Evolutionary conservation across 805 yeast genomes (phyloP).

Genomic region (Sugiyamaella chiloensis): DNA sequence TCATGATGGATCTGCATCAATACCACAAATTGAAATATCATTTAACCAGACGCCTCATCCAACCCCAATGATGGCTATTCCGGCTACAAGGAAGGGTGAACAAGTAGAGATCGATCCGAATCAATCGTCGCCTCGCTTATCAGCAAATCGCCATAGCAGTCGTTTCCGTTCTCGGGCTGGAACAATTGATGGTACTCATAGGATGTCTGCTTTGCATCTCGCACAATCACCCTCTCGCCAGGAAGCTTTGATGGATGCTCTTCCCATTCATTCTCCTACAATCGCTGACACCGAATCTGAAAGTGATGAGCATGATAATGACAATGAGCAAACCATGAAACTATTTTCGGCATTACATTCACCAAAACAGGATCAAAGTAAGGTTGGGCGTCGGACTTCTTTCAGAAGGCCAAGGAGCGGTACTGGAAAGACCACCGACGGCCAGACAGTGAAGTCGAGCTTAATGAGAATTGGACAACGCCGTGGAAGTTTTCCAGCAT

Average conservation of each 20-base stretch:
- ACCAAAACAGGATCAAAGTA: constrained; percentile 7
- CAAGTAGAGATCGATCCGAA: constrained; percentile 59
- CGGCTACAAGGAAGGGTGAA: constrained; percentile 76
- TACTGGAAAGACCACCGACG: constrained; percentile 8
- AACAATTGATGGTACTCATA: constrained; percentile 16
- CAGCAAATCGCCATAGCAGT: neutral
- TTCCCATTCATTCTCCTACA: constrained; percentile 6
- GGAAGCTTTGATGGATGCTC: neutral
- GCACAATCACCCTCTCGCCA: neutral
- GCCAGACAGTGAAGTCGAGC: constrained; percentile 6
- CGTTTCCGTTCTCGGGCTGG: constrained; percentile 17
- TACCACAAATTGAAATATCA: constrained; percentile 24
- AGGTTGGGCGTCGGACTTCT: constrained; percentile 2
- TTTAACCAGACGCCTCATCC: constrained; percentile 41
- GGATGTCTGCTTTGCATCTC: neutral
- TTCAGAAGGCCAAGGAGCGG: constrained; percentile 24
- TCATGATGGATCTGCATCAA: constrained; percentile 16
- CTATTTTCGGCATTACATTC: constrained; percentile 22
- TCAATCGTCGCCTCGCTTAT: constrained; percentile 5
- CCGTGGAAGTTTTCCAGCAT: constrained; percentile 19
- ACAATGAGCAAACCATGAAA: constrained; percentile 27
- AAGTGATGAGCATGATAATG: constrained; percentile 17
- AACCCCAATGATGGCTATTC: constrained; percentile 73
- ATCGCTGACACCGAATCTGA: constrained; percentile 7
- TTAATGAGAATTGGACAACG: constrained; percentile 22